A percentile compares a stretch with the other conserved stretches of the same genome.
Evolutionary conservation across 2,329 filamentous ascomycete species (phyloP).

Genomic region (Colletotrichum phormii): DNA sequence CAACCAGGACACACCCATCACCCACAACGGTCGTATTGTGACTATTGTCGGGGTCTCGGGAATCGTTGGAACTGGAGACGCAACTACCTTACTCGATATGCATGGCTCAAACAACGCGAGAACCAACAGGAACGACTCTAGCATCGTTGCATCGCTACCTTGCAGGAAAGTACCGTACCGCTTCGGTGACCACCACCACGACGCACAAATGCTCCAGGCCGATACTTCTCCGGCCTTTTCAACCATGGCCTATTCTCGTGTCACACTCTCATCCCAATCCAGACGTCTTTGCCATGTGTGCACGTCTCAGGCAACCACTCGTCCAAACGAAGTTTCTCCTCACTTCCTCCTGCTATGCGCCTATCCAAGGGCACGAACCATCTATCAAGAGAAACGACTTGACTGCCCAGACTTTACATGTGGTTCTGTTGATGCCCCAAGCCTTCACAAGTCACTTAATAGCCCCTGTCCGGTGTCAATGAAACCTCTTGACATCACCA

Average conservation of each 20-base stretch:
- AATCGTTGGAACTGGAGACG: conserved; percentile 14
- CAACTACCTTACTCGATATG: conserved; percentile 27
- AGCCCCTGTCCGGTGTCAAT: conserved; percentile 20
- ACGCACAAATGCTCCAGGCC: conserved; percentile 27
- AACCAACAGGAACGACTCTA: conserved; percentile 25
- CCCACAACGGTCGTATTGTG: conserved; percentile 3
- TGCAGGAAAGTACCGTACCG: conserved; percentile 25
- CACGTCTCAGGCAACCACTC: conserved; percentile 1
- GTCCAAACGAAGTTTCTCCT: background rate
- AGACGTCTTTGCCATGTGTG: conserved; percentile 7
- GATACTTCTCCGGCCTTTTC: background rate
- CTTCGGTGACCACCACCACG: conserved; percentile 16
- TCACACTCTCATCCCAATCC: conserved; percentile 3
- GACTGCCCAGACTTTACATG: background rate
- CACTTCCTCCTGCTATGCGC: background rate
- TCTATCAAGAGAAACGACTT: conserved; percentile 7
- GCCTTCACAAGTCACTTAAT: background rate
- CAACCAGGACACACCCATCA: conserved; percentile 2
- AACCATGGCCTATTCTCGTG: conserved; percentile 1
- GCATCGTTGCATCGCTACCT: conserved; percentile 5
- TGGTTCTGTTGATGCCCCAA: conserved; percentile 9
- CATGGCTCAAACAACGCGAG: conserved; percentile 28
- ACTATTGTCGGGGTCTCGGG: conserved; percentile 24
- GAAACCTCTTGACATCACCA: conserved; percentile 34
- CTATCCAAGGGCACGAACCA: background rate